phyloP scores from a whole-genome alignment of 2,329 filamentous ascomycete genomes.

The Aspergillus sp. region DNA sequence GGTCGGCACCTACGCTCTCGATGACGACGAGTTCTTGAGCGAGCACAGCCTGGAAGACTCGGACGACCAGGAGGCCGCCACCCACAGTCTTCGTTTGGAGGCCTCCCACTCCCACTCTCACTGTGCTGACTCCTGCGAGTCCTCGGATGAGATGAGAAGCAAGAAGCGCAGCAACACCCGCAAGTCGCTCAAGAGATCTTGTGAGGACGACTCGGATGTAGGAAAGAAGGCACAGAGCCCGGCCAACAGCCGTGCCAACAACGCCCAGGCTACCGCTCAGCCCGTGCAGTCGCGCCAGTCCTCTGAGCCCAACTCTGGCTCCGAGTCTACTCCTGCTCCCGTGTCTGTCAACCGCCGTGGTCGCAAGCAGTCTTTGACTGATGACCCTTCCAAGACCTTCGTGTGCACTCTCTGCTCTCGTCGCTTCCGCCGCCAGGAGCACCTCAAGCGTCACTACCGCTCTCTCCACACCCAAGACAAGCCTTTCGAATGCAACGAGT shows the following conservation, averaged over 20 bases:
- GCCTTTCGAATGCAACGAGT: slow-evolving; percentile 96
- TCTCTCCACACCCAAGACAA: slow-evolving; percentile 98
- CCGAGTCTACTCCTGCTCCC: slow-evolving; percentile 28
- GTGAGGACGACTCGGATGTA: slow-evolving; percentile 26
- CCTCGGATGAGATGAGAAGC: slow-evolving; percentile 37
- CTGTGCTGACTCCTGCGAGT: slow-evolving; percentile 39
- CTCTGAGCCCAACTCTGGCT: slow-evolving; percentile 46
- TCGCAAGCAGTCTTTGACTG: slow-evolving; percentile 95
- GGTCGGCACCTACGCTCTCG: slow-evolving; percentile 64
- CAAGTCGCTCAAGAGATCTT: slow-evolving; percentile 31
- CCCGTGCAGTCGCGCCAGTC: slow-evolving; percentile 40
- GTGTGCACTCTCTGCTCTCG: slow-evolving; percentile 95
- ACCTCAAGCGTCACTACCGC: slow-evolving; percentile 96
- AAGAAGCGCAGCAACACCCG: slow-evolving; percentile 42
- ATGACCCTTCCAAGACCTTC: slow-evolving; percentile 97
- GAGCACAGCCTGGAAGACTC: slow-evolving; percentile 73
- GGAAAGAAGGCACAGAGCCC: slow-evolving; percentile 24
- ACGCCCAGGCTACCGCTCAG: slow-evolving; percentile 34
- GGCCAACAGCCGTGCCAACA: slow-evolving; percentile 22
- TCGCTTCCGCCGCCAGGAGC: slow-evolving; percentile 95
- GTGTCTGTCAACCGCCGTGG: slow-evolving; percentile 78
- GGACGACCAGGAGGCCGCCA: slow-evolving; percentile 61
- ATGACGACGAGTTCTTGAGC: slow-evolving; percentile 73
- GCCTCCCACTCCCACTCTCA: slow-evolving; percentile 35
- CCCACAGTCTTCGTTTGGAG: slow-evolving; percentile 58